Conservation (phyloP, 257 asterid genomes). For the Paulownia fortunei region DNA sequence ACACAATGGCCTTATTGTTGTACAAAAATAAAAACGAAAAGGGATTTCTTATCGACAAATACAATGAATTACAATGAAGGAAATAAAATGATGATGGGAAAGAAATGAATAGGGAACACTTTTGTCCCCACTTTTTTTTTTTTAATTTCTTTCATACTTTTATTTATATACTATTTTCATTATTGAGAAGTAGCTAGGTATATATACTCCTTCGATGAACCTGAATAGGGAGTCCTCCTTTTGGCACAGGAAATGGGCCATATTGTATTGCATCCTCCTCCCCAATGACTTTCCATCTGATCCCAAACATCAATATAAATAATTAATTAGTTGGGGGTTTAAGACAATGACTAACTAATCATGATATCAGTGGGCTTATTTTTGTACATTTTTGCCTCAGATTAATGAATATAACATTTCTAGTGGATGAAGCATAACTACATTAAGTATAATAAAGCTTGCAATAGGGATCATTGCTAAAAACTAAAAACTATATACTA, state of each 20-base stretch:
- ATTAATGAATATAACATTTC: too few relatives aligned
- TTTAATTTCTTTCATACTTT: background rate
- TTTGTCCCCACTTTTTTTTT: constrained; percentile 29
- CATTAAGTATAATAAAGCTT: too few relatives aligned
- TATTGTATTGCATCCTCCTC: constrained; percentile 62
- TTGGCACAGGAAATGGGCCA: constrained; percentile 74
- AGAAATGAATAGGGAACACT: constrained; percentile 24
- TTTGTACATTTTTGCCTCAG: too few relatives aligned
- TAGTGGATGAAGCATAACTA: too few relatives aligned
- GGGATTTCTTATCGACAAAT: constrained; percentile 7
- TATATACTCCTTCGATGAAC: constrained; percentile 20
- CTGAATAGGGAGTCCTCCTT: constrained; percentile 61
- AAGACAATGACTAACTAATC: background rate
- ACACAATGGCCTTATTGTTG: background rate
- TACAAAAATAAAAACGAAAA: background rate
- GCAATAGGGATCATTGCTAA: too few relatives aligned
- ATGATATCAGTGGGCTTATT: background rate
- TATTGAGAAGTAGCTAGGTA: background rate
- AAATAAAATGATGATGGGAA: constrained; percentile 15
- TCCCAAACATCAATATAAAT: background rate
- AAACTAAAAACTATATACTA: too few relatives aligned
- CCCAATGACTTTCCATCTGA: constrained; percentile 68
- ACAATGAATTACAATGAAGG: constrained; percentile 13
- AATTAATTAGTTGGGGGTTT: background rate
- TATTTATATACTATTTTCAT: background rate